Conservation (phyloP, 2,329 filamentous ascomycete species). For the Rutstroemia sydowiana region DNA sequence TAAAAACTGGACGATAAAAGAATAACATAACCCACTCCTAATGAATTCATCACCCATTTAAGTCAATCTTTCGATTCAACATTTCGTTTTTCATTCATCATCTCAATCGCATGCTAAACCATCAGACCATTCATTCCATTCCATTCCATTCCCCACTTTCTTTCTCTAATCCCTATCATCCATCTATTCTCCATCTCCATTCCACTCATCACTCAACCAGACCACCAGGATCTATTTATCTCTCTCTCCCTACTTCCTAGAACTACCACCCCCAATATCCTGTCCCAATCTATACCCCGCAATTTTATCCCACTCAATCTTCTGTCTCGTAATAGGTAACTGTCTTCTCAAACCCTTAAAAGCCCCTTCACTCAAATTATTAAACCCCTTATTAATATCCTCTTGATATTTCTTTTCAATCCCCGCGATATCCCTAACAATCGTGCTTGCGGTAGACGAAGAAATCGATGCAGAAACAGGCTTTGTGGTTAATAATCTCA, state of each 20-base stretch:
- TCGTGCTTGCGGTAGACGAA: slow-evolving; percentile 47
- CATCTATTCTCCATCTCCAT: too few relatives aligned
- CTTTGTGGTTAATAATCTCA: slow-evolving; percentile 86
- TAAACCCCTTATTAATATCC: slow-evolving; percentile 87
- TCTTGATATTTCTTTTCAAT: slow-evolving; percentile 93
- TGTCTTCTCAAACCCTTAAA: slow-evolving; percentile 92
- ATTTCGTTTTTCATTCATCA: neutral
- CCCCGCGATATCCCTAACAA: slow-evolving; percentile 69
- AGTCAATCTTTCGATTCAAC: neutral
- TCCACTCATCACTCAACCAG: too few relatives aligned
- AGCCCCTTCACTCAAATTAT: slow-evolving; percentile 79
- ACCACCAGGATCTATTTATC: neutral
- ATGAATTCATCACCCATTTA: neutral
- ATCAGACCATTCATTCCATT: neutral
- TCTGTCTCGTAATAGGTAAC: slow-evolving; percentile 92
- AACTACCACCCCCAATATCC: slow-evolving; percentile 65
- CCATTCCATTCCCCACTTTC: too few relatives aligned
- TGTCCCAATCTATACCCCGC: slow-evolving; percentile 82
- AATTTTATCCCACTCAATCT: slow-evolving; percentile 99
- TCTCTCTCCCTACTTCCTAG: slow-evolving; percentile 37
- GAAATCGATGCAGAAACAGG: slow-evolving; percentile 55
- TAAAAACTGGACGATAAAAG: too few relatives aligned
- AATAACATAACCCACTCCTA: too few relatives aligned
- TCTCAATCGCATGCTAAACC: neutral
- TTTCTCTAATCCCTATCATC: too few relatives aligned